These are phyloP conservation scores for Tetrapisispora fleetii DNA, from an alignment of 805 yeast species.

Conservation along the genomic window DNA sequence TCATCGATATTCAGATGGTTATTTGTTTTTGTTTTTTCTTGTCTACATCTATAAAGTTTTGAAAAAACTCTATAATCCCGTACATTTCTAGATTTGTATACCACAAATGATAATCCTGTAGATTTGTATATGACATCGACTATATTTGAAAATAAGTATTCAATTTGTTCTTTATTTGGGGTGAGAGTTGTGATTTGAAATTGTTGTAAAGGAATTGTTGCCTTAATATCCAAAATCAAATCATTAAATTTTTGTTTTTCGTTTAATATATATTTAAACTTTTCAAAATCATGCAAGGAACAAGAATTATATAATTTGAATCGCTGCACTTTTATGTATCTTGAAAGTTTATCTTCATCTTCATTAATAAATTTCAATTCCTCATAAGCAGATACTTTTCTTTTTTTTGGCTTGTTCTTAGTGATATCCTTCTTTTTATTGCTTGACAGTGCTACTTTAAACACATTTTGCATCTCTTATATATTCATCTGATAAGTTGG, in stretches of 20 bases:
- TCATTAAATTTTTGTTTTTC: constrained; percentile 2
- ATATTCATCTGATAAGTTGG: no score
- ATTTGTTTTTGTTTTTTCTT: not conserved
- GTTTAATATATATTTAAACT: constrained; percentile 1
- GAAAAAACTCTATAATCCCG: constrained; percentile 1
- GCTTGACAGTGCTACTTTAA: not conserved
- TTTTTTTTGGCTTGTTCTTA: no score
- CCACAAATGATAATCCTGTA: constrained; percentile 1
- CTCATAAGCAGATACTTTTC: constrained; percentile 1
- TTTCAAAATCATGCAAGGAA: constrained; percentile 2
- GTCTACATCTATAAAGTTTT: constrained; percentile 1
- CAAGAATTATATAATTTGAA: not conserved
- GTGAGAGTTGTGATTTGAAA: not conserved
- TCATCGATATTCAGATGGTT: not conserved
- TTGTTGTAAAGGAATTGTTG: constrained; percentile 1
- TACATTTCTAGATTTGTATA: not conserved
- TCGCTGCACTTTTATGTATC: not conserved
- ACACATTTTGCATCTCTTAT: not conserved
- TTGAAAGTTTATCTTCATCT: not conserved
- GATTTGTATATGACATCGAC: not conserved
- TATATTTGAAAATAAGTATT: constrained; percentile 1
- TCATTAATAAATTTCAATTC: not conserved
- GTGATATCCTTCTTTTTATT: not conserved
- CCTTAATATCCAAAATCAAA: not conserved
- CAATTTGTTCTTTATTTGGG: constrained; percentile 1